phyloP scores from a whole-genome alignment of 257 asterid species.

The Rhazya stricta region DNA sequence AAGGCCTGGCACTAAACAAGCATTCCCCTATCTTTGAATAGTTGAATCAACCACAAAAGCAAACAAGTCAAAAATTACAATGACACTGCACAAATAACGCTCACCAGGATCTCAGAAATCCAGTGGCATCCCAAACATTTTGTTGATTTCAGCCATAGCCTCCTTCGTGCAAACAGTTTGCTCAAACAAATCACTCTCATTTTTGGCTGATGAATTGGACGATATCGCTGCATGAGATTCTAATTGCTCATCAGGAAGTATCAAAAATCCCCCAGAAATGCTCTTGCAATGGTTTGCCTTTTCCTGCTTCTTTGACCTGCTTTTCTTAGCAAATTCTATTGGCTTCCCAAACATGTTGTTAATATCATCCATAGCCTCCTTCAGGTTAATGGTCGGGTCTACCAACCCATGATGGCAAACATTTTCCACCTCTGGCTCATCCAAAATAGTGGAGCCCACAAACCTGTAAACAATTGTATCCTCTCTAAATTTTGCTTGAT shows the following conservation, averaged over 20 bases:
- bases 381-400: conserved; percentile 80
- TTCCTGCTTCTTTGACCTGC: conserved; percentile 53
- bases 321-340: conserved; percentile 72
- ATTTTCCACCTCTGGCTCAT: conserved; percentile 76
- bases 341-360: conserved; percentile 93
- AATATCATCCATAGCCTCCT: conserved; percentile 95
- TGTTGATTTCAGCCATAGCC: conserved; percentile 88
- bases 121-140: conserved; percentile 78
- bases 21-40: not conserved
- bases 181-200: conserved; percentile 58
- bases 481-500: conserved; percentile 50
- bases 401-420: conserved; percentile 95
- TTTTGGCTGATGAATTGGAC: conserved; percentile 31
- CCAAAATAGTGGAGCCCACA: conserved; percentile 87
- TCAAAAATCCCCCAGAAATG: conserved; percentile 43
- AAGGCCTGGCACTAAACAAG: not conserved
- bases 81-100: conserved; percentile 16
- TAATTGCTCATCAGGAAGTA: conserved; percentile 61
- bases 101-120: conserved; percentile 56
- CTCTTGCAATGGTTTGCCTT: conserved; percentile 31
- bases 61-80: conserved; percentile 5
- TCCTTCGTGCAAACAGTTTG: conserved; percentile 78
- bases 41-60: conserved; percentile 7
- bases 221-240: conserved; percentile 37
- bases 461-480: conserved; percentile 72